Conservation (phyloP, 805 yeast species). For the Ogataea salicorniae region DNA sequence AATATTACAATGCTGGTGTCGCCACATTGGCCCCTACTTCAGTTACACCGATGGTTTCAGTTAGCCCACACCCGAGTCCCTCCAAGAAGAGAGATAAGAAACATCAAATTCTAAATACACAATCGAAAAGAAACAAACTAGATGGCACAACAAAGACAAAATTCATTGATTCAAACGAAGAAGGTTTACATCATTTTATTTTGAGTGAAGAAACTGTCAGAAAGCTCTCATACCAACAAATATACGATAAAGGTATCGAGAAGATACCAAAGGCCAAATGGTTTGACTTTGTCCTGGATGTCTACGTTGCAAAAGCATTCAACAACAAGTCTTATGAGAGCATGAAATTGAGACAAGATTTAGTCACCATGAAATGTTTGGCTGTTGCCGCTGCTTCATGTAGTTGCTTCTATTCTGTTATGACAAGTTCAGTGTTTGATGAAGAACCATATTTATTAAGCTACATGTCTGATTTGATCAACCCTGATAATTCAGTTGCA, state of each 20-base stretch:
- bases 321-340: slow-evolving; percentile 47
- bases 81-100: slow-evolving; percentile 14
- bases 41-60: slow-evolving; percentile 2
- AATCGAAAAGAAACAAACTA: slow-evolving; percentile 14
- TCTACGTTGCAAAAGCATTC: slow-evolving; percentile 69
- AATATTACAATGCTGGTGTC: slow-evolving; percentile 38
- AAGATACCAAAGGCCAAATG: slow-evolving; percentile 58
- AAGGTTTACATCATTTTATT: slow-evolving; percentile 47
- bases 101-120: slow-evolving; percentile 19
- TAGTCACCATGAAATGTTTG: slow-evolving; percentile 59
- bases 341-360: slow-evolving; percentile 48
- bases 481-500: slow-evolving; percentile 57
- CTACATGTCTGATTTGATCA: slow-evolving; percentile 66
- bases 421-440: slow-evolving; percentile 64
- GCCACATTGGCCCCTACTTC: slow-evolving; percentile 2
- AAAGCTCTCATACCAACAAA: slow-evolving; percentile 51
- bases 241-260: slow-evolving; percentile 55
- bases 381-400: slow-evolving; percentile 63
- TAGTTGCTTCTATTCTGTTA: slow-evolving; percentile 49
- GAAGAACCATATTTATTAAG: slow-evolving; percentile 66
- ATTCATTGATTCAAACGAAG: slow-evolving; percentile 18
- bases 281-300: slow-evolving; percentile 57
- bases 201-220: slow-evolving; percentile 54
- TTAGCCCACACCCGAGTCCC: slow-evolving; percentile 9
- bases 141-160: slow-evolving; percentile 13